Evolutionary conservation across 768 basidiomycete species (phyloP).

Genomic region (Pholiota microspora): DNA sequence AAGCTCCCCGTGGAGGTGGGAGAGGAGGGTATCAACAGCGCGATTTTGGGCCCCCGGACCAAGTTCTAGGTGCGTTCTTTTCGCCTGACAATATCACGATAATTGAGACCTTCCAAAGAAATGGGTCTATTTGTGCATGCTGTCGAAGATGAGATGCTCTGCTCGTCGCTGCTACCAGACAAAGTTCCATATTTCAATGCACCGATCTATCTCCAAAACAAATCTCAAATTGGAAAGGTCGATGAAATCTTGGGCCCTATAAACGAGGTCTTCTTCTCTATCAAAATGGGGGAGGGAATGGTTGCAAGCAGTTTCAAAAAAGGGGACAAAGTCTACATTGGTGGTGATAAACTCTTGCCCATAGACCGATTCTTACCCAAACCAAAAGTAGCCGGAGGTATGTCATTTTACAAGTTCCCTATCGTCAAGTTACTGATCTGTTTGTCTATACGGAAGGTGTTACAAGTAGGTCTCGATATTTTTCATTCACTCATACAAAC

Average conservation of each 20-base stretch:
- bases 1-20: conserved; percentile 56
- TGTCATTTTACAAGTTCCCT: conserved; percentile 19
- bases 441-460: conserved; percentile 36
- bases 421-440: conserved; percentile 1
- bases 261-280: conserved; percentile 96
- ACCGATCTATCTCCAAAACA: conserved; percentile 96
- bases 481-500: conserved; percentile 5
- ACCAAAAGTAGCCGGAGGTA: conserved; percentile 79
- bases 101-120: conserved; percentile 46
- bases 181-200: conserved; percentile 99
- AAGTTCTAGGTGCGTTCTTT: conserved; percentile 60
- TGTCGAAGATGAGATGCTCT: conserved; percentile 98
- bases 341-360: conserved; percentile 94
- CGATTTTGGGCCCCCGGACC: conserved; percentile 77
- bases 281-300: conserved; percentile 97
- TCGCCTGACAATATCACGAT: background rate
- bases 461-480: conserved; percentile 37
- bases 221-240: conserved; percentile 93
- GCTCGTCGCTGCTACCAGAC: conserved; percentile 76
- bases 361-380: conserved; percentile 97
- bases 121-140: conserved; percentile 92
- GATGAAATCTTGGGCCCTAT: conserved; percentile 99
- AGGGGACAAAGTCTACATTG: conserved; percentile 98
- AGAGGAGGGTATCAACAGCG: conserved; percentile 71
- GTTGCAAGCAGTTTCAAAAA: conserved; percentile 93